Percentiles rank a stretch among this genome's conserved stretches.
Evolutionary conservation across 164 flowering plant species (phyloP).

Genomic region (Malania oleifera): DNA sequence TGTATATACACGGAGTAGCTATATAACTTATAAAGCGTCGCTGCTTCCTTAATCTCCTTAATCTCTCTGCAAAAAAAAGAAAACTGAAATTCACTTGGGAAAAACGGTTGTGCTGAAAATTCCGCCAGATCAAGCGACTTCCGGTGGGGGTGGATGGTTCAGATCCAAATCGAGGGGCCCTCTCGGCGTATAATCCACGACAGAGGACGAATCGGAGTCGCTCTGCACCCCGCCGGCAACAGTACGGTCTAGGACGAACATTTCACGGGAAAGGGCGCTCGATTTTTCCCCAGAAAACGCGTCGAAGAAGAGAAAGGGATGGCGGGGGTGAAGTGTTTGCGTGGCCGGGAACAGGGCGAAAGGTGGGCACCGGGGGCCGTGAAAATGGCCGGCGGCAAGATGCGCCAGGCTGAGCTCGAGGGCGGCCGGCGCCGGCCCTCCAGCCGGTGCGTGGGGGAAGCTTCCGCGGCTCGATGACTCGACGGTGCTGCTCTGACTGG

Average conservation of each 20-base stretch:
- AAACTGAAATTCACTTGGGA: background rate
- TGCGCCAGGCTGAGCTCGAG: constrained; percentile 16
- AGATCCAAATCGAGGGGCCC: constrained; percentile 32
- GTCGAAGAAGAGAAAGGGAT: constrained; percentile 24
- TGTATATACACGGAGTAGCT: no score
- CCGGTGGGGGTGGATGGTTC: constrained; percentile 35
- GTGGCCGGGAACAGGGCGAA: constrained; percentile 6
- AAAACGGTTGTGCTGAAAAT: background rate
- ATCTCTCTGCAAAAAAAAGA: background rate
- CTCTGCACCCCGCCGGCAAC: constrained; percentile 28
- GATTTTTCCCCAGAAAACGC: constrained; percentile 17
- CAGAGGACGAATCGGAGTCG: constrained; percentile 60
- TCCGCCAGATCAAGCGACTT: constrained; percentile 21
- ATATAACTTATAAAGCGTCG: no score
- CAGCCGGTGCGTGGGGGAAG: background rate
- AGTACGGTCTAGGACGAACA: background rate
- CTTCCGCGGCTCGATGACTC: constrained; percentile 44
- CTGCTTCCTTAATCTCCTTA: no score
- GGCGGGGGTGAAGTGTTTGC: constrained; percentile 17
- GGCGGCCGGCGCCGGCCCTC: constrained; percentile 8
- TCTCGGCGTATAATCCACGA: constrained; percentile 19
- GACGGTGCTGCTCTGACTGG: constrained; percentile 74
- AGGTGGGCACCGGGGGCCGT: constrained; percentile 10
- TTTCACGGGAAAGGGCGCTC: background rate
- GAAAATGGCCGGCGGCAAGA: constrained; percentile 12